Percentiles rank a stretch among this genome's conserved stretches.
phyloP scores from a whole-genome alignment of 1,284 basidiomycete genomes.

The Agroathelia rolfsii region DNA sequence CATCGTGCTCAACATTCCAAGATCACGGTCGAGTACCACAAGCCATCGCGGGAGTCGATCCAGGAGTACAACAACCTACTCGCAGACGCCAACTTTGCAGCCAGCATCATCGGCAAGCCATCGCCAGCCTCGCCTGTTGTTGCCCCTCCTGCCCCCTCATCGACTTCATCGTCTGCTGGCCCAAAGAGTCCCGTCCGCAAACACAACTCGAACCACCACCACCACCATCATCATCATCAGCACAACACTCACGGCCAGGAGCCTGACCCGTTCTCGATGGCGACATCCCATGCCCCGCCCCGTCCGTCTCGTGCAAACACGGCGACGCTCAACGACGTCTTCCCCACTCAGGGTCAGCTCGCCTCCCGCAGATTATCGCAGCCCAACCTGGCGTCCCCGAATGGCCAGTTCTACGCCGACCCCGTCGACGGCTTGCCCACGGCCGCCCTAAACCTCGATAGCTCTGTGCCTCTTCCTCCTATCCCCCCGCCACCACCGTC shows the following conservation, averaged over 20 bases:
- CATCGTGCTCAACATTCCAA: conserved; percentile 58
- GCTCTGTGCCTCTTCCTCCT: conserved; percentile 30
- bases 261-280: conserved; percentile 24
- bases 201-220: conserved; percentile 30
- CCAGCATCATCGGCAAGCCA: conserved; percentile 29
- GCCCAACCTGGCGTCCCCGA: conserved; percentile 18
- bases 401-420: conserved; percentile 39
- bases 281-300: conserved; percentile 47
- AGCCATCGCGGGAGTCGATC: conserved; percentile 53
- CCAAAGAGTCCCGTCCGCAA: conserved; percentile 39
- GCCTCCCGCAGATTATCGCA: too few species aligned
- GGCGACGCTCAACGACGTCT: conserved; percentile 65
- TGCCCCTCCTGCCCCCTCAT: conserved; percentile 42
- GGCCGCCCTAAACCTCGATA: conserved; percentile 36
- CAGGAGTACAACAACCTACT: conserved; percentile 67
- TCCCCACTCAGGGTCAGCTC: conserved; percentile 30
- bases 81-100: conserved; percentile 38
- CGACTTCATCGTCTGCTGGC: conserved; percentile 22
- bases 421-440: conserved; percentile 31
- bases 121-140: conserved; percentile 40
- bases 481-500: conserved; percentile 12
- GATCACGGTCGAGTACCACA: conserved; percentile 66
- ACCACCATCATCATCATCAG: conserved; percentile 17
- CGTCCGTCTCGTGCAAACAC: conserved; percentile 76
- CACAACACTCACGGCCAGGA: neutral